A percentile compares a stretch with the other conserved stretches of the same genome.
Conservation (phyloP, 139 green algal species). For the Chlamydomonas sp. region DNA sequence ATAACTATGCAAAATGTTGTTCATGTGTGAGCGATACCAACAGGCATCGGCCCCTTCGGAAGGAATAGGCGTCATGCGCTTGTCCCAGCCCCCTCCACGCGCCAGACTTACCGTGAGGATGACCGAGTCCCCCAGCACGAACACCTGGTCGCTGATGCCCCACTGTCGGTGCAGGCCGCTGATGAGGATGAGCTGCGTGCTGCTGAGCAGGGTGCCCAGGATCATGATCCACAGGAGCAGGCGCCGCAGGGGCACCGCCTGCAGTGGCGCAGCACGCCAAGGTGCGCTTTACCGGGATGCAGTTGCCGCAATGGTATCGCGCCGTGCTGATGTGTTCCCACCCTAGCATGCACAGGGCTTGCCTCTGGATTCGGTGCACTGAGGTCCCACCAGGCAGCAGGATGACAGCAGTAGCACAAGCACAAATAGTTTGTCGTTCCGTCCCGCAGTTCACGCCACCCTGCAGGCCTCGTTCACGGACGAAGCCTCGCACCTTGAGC, state of each 20-base stretch:
- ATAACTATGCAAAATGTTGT: not conserved
- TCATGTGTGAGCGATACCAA: not conserved
- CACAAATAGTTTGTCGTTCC: too few relatives aligned
- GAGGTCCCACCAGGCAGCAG: too few relatives aligned
- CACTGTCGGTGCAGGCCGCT: constrained; percentile 65
- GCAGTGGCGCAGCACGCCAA: constrained; percentile 4
- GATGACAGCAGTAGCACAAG: too few relatives aligned
- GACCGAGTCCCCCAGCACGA: constrained; percentile 92
- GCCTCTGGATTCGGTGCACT: too few relatives aligned
- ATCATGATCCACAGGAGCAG: constrained; percentile 75
- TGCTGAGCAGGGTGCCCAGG: constrained; percentile 76
- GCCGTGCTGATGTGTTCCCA: not conserved
- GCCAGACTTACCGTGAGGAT: constrained; percentile 82
- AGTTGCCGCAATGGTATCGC: not conserved
- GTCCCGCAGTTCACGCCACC: not conserved
- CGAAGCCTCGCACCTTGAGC: constrained; percentile 63
- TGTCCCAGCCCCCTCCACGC: not conserved
- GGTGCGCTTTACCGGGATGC: not conserved
- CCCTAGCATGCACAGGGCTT: too few relatives aligned
- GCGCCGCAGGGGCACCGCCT: constrained; percentile 54
- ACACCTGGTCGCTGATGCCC: constrained; percentile 87
- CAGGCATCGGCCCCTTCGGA: too few relatives aligned
- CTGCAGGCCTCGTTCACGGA: not conserved
- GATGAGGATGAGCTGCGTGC: constrained; percentile 87
- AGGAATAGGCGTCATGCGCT: too few relatives aligned